Conservation (phyloP, 208 protist species). For the Vickermania spadyakhi region DNA sequence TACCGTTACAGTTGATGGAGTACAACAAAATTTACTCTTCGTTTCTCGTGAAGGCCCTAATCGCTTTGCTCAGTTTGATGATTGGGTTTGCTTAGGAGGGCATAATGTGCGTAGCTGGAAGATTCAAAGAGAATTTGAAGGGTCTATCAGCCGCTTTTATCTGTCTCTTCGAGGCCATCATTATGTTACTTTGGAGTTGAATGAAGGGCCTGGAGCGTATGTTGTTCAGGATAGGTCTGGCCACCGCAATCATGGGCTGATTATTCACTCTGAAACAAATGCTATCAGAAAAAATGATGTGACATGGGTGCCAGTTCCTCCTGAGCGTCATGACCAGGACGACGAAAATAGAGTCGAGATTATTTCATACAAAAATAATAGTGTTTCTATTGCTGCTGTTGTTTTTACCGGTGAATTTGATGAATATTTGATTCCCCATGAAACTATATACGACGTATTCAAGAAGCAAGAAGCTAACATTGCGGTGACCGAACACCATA, state of each 20-base stretch:
- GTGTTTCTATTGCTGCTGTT: conserved; percentile 65
- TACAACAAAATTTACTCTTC: conserved; percentile 68
- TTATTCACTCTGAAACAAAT: conserved; percentile 49
- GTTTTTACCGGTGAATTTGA: conserved; percentile 75
- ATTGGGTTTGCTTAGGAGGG: conserved; percentile 78
- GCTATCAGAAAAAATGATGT: conserved; percentile 64
- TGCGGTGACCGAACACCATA: conserved; percentile 34
- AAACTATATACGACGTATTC: conserved; percentile 67
- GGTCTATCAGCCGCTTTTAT: conserved; percentile 66
- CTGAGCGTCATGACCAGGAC: conserved; percentile 21
- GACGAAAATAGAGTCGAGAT: conserved; percentile 22
- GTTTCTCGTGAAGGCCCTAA: conserved; percentile 67
- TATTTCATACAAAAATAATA: conserved; percentile 72
- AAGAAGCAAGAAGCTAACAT: conserved; percentile 14
- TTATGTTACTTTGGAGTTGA: conserved; percentile 66
- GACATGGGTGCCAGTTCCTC: conserved; percentile 53
- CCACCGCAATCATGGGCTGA: conserved; percentile 64
- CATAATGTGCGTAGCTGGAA: conserved; percentile 86
- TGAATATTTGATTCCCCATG: conserved; percentile 29
- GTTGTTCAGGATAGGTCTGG: conserved; percentile 65
- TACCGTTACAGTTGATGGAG: conserved; percentile 79
- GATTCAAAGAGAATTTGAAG: conserved; percentile 43
- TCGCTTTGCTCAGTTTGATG: conserved; percentile 55
- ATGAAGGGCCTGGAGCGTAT: conserved; percentile 75
- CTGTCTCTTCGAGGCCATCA: conserved; percentile 54